These are phyloP conservation scores for Penicillium sp. DNA, from an alignment of 2,329 filamentous ascomycete genomes.

Conservation along the genomic window DNA sequence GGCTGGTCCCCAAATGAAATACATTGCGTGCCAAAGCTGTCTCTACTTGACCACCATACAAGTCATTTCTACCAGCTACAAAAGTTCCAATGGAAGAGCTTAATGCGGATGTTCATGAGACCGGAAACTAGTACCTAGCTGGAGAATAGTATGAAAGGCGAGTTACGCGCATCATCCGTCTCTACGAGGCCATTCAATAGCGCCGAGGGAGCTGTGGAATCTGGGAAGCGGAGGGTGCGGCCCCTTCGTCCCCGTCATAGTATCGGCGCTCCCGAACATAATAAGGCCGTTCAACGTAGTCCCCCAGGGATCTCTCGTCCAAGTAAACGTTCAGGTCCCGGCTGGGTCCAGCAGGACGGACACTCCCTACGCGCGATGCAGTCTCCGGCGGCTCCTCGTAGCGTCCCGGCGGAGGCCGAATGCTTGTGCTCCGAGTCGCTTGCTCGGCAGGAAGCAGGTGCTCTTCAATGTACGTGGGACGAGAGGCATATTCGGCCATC, in stretches of 20 bases:
- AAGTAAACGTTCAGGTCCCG: slow-evolving; percentile 41
- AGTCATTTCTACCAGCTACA: too few species aligned
- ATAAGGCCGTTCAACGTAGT: slow-evolving; percentile 45
- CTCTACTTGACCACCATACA: too few species aligned
- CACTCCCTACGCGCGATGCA: slow-evolving; percentile 40
- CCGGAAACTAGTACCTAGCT: too few species aligned
- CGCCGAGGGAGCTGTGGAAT: too few species aligned
- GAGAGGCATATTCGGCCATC: slow-evolving; percentile 38
- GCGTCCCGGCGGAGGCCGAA: slow-evolving; percentile 48
- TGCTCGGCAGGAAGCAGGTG: slow-evolving; percentile 56
- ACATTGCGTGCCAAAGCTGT: too few species aligned
- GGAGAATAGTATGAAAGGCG: too few species aligned
- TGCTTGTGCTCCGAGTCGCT: slow-evolving; percentile 52
- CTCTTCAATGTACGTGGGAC: slow-evolving; percentile 55
- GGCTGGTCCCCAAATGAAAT: too few species aligned
- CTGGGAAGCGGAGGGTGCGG: slow-evolving; percentile 9
- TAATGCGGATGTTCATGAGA: too few species aligned
- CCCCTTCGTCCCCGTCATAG: slow-evolving; percentile 34
- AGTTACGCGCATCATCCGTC: too few species aligned
- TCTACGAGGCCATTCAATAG: too few species aligned
- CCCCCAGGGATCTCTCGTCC: slow-evolving; percentile 41
- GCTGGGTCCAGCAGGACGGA: slow-evolving; percentile 35
- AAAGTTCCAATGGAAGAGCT: too few species aligned
- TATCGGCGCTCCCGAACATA: slow-evolving; percentile 38
- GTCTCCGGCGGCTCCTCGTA: slow-evolving; percentile 42